These are phyloP conservation scores for Phytophthora sansomeana DNA, from an alignment of 352 stramenopile genomes.

Conservation along the genomic window DNA sequence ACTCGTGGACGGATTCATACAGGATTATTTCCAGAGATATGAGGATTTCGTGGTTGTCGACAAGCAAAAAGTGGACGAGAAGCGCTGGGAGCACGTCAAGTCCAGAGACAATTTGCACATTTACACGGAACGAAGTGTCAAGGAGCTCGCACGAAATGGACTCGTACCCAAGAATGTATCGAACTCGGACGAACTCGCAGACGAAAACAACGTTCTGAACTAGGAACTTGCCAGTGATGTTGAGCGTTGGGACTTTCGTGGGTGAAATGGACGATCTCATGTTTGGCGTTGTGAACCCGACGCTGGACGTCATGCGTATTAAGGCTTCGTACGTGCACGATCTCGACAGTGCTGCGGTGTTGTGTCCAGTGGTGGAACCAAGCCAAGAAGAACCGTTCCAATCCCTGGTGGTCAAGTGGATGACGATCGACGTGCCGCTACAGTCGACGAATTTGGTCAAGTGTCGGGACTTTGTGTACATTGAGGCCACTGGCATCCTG, in stretches of 20 bases:
- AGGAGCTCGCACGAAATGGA: constrained; percentile 12
- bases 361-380: constrained; percentile 32
- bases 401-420: constrained; percentile 42
- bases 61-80: constrained; percentile 20
- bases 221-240: constrained; percentile 29
- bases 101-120: constrained; percentile 36
- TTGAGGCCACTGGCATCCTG: constrained; percentile 46
- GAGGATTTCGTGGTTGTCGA: constrained; percentile 28
- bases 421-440: constrained; percentile 35
- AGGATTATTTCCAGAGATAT: no score
- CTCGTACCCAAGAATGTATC: constrained; percentile 5
- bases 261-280: constrained; percentile 50
- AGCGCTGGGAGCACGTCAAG: constrained; percentile 33
- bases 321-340: constrained; percentile 43
- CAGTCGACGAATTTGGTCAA: constrained; percentile 23
- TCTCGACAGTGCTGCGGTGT: constrained; percentile 36
- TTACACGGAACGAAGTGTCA: constrained; percentile 18
- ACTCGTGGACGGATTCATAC: no score
- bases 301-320: constrained; percentile 47
- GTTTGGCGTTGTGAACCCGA: constrained; percentile 45
- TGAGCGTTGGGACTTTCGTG: constrained; percentile 37
- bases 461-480: constrained; percentile 45
- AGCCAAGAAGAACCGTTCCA: constrained; percentile 34
- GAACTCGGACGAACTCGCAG: background rate
- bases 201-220: background rate